Evolutionary conservation across 225 moss, liverwort and hornwort species (phyloP), one percentile per base, ranked within the genome.

Genomic region (Antitrichia curtipendula): DNA sequence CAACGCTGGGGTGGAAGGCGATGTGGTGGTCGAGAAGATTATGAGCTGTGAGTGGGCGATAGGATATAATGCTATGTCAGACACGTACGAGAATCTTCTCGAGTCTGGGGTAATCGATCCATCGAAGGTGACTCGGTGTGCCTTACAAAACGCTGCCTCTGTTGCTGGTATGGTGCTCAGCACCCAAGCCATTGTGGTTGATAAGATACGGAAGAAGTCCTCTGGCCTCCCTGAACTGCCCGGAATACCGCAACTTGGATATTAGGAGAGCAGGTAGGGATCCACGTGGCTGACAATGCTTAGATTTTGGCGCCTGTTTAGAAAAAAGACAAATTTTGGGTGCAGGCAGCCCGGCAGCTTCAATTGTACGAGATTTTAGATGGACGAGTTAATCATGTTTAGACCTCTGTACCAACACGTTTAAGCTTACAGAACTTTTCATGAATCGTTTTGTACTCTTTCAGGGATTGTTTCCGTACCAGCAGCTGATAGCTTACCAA

Each of bases 141-240:
- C 95, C 22, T 85, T 97, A 75, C 97, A 97, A 88, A 95, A 96
- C 80, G 95, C 96, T 50, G 78, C 97, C 73, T 97, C 97, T 22
- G 94, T 96, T 64, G 96, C 96, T 38, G 94, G 95, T 43, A 96
- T 97, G 97, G 95, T 97, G 50, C 91, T 97, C 66, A 95, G 94
- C 32, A 97, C 97, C 10, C 96, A 97, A 88, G 97, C 97, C 40
- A 95, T 96, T 87, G 96, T 97, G 52, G 95, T 94, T 45, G 96
- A 95, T 87, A 96, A 95, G 89, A 87, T 85, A 9, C 92, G 93
- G 87, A 95, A 76, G 86, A 84, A 90, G 59, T 90, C 81, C 58
- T 52, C 92, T 21, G 81, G 82, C 59, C 87, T 93, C 56, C 94
- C 96, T 52, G 92, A 92, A 89, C 89, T 93, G 29, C 92, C 88